Base-by-base conservation (phyloP, 2,329 filamentous ascomycete species). In the Trichoderma oligosporum region DNA sequence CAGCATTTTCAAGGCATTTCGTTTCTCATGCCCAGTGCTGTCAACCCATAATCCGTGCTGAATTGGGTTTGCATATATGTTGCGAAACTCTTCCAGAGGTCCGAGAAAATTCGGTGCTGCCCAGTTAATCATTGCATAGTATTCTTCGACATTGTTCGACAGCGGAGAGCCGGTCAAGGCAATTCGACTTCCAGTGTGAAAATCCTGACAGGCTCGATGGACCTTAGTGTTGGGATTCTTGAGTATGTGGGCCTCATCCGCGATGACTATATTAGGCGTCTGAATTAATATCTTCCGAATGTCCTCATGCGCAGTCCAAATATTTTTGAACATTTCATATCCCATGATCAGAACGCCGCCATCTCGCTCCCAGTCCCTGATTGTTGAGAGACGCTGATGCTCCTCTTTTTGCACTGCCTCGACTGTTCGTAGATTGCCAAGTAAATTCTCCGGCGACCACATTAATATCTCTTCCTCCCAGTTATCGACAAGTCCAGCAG, bases 81-180 rank as follows among this genome's bases (percentile, higher is more conserved):
- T 68, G 18, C 77, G 80, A 69, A 97, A 97, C 65, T 92, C 86
- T 0, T 71, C 65, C 8, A 79, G 71, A 3, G 82, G 78, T 0
- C 90, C 91, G 2, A 96, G 77, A 67, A 89, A 96, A 22, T 83
- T 83, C 0, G 89, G 88, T 1, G 89, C 86, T 49, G 94, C 84
- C 90, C 91, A 96, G 61, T 92, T 82, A 58, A 96, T 87, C 83
- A 96, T 89, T n/a, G 85, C 76, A 66, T 86, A 91, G 66, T 96
- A 96, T 65, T 97, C 92, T 25, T 81, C 76, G 0, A 96, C 83
- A 51, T 90, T 88, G 67, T 96, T 97, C 4, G 89, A 85, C 51
- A 97, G 76, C 0, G 92, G 92, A 0, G 91, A 93, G 0, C 91
- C 92, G 0, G 91, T 96, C 60, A 97, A 76, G 5, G 91, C 92